Evolutionary conservation across 805 yeast genomes (phyloP).

Genomic region (Wickerhamomyces canadensis): DNA sequence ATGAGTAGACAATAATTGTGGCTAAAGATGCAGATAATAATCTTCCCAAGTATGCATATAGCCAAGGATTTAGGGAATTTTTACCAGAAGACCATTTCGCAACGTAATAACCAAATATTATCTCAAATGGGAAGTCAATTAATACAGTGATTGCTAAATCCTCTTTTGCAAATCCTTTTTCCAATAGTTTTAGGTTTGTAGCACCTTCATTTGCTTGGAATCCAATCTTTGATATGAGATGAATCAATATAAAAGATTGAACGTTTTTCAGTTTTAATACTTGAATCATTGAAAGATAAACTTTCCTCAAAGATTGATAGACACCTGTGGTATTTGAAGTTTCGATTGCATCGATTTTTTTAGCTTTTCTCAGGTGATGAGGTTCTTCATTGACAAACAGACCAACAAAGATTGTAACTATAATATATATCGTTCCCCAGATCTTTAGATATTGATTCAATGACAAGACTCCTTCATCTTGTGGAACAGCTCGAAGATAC

Average conservation of each 20-base stretch:
- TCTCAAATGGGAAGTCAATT: constrained; percentile 94
- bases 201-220: constrained; percentile 96
- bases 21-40: constrained; percentile 71
- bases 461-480: constrained; percentile 59
- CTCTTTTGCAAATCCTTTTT: constrained; percentile 88
- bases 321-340: constrained; percentile 18
- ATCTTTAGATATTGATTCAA: constrained; percentile 70
- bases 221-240: constrained; percentile 79
- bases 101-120: constrained; percentile 90
- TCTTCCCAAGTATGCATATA: constrained; percentile 80
- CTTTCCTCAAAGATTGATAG: constrained; percentile 36
- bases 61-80: constrained; percentile 82
- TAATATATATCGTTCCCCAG: constrained; percentile 70
- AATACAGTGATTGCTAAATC: constrained; percentile 89
- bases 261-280: constrained; percentile 69
- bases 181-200: constrained; percentile 84
- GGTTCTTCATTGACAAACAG: constrained; percentile 71
- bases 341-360: constrained; percentile 26
- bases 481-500: constrained; percentile 61
- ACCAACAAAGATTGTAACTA: constrained; percentile 58
- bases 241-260: constrained; percentile 66
- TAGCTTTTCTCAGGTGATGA: constrained; percentile 30
- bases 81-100: constrained; percentile 88
- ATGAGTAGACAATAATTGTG: constrained; percentile 61
- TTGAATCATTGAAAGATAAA: constrained; percentile 60